Conservation (phyloP, 2,329 filamentous ascomycete species). For the Pseudogymnoascus sp. region DNA sequence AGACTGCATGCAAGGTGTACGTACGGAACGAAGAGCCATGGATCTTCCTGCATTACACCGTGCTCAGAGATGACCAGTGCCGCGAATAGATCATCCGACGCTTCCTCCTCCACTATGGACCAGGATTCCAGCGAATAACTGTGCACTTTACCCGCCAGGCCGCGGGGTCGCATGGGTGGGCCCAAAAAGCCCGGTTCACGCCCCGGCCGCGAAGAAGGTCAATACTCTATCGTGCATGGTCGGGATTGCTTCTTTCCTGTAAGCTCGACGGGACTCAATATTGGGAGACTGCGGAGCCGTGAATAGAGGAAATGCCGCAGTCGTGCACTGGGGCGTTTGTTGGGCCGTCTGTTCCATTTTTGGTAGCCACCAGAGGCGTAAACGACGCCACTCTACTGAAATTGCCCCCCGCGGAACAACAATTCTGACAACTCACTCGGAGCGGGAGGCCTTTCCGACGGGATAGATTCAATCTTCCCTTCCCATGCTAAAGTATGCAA, state of each 20-base stretch:
- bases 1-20: not conserved
- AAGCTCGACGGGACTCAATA: not conserved
- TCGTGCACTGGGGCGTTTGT: not conserved
- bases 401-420: not conserved
- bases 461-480: not conserved
- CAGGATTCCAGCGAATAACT: not conserved
- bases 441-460: not conserved
- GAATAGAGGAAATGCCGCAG: not conserved
- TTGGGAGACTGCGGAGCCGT: not conserved
- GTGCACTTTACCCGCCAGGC: conserved; percentile 4
- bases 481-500: not conserved
- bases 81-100: conserved; percentile 4
- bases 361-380: not conserved
- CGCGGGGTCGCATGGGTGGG: not conserved
- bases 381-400: not conserved
- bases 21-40: not conserved
- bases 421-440: not conserved
- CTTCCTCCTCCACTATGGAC: not conserved
- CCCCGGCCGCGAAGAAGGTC: not conserved
- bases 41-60: not conserved
- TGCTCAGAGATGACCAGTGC: not conserved
- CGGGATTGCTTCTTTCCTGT: not conserved
- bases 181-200: not conserved
- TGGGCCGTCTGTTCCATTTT: not conserved
- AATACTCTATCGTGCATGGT: conserved; percentile 6